Evolutionary conservation across 2,329 filamentous ascomycete species (phyloP), one percentile per base, ranked within the genome.

Genomic region (Beauveria scarabaeidicola): DNA sequence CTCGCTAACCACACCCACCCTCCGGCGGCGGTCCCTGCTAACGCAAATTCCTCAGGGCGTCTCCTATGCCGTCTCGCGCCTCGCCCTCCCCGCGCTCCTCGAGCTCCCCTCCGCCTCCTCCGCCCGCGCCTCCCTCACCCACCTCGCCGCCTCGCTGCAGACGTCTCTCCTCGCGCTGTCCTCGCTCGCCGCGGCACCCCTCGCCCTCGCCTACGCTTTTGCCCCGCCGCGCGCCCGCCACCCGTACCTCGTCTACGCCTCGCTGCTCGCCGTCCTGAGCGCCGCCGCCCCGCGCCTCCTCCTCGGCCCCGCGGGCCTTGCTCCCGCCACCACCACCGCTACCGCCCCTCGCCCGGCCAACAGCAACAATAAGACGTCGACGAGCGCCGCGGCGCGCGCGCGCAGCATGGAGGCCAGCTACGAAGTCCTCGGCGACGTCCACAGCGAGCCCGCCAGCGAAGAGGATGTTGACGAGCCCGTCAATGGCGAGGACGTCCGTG

Each of bases 241-340:
- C 71, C 93, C 93, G 0, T 97, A 96, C 71, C 85, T 97, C 27
- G 74, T 97, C 61, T 97, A 94, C 85, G 91, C 90, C 15, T 85
- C 86, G 3, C 74, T 91, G 27, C 81, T 91, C 60, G 82, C 86
- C 47, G 77, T 81, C 43, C 76, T 89, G 43, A 84, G 89, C 48
- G 80, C 81, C 23, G 76, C 82, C 48, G 78, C 78, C 81, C 59
- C 54, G 32, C 70, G 73, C 25, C 67, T 84, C 44, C 73, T 80
- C 17, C 78, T 81, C 15, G 66, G 66, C 41, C 68, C 68, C 27
- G 65, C 25, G 69, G 62, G 19, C 50, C 32, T 11, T 61, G 68
- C 68, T 36, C 29, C 29, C 50, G 32, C 32, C 27, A 2, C 23
- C 46, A 8, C 46, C 2, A 9, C 44, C 3, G 63, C 68, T 10